Percentiles rank a stretch among this genome's conserved stretches.
phyloP scores from a whole-genome alignment of 2,329 filamentous ascomycete species.

The Dactylellina haptotyla region DNA sequence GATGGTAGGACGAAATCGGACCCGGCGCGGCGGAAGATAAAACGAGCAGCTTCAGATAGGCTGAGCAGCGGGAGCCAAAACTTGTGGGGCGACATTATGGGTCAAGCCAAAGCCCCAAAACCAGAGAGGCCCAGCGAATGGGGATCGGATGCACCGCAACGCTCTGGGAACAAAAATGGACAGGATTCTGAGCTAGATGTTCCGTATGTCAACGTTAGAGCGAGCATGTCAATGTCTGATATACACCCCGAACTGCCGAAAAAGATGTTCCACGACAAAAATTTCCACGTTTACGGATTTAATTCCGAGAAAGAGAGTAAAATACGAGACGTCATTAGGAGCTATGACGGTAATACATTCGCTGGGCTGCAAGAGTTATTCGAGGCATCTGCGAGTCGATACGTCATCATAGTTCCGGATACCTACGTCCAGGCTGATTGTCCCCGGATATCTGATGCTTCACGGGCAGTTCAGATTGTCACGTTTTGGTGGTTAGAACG shows the following conservation, averaged over 20 bases:
- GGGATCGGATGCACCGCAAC: constrained; percentile 50
- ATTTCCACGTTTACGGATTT: constrained; percentile 64
- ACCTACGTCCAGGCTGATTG: constrained; percentile 57
- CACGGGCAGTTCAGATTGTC: constrained; percentile 66
- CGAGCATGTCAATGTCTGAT: constrained; percentile 46
- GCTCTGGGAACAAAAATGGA: constrained; percentile 41
- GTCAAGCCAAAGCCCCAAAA: constrained; percentile 59
- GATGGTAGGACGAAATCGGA: constrained; percentile 45
- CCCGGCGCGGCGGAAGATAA: constrained; percentile 78
- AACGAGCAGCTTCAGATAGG: constrained; percentile 86
- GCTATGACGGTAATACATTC: constrained; percentile 60
- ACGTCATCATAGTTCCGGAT: constrained; percentile 63
- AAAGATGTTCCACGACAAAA: constrained; percentile 63
- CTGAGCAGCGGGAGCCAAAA: constrained; percentile 80
- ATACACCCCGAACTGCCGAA: constrained; percentile 32
- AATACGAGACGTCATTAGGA: constrained; percentile 57
- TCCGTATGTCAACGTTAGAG: constrained; percentile 54
- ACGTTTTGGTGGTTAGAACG: constrained; percentile 95
- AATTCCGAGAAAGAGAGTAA: constrained; percentile 60
- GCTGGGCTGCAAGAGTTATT: constrained; percentile 55
- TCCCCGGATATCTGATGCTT: constrained; percentile 58
- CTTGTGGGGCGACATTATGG: constrained; percentile 91
- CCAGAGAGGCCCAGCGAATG: constrained; percentile 57
- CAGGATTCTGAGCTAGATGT: constrained; percentile 58
- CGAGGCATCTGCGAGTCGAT: constrained; percentile 43